Evolutionary conservation across 495 filamentous ascomycete genomes (phyloP).

Genomic region (Neohortaea acidophila): DNA sequence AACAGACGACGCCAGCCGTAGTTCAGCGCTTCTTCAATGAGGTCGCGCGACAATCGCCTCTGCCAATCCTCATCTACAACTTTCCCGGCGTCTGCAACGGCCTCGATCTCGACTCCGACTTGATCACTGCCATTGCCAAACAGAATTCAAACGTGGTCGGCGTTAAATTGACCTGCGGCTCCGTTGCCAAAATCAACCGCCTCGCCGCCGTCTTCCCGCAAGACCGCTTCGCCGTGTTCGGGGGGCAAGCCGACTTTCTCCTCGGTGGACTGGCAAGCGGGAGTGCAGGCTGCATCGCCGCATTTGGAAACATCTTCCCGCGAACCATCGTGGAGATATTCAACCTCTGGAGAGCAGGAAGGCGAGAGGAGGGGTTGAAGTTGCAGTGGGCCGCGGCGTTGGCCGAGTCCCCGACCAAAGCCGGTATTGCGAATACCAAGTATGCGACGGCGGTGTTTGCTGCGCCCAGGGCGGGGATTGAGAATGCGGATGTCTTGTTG

Average conservation of each 20-base stretch:
- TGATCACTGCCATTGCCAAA: conserved; percentile 37
- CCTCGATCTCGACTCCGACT: conserved; percentile 48
- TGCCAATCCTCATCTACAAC: conserved; percentile 52
- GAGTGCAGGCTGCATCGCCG: conserved; percentile 46
- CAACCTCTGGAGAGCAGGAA: conserved; percentile 34
- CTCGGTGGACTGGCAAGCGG: conserved; percentile 44
- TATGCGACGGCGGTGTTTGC: conserved; percentile 44
- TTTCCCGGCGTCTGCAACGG: conserved; percentile 58
- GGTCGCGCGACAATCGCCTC: conserved; percentile 33
- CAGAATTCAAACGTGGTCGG: conserved; percentile 40
- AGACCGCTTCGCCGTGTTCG: conserved; percentile 45
- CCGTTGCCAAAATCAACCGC: conserved; percentile 47
- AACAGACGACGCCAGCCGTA: conserved; percentile 39
- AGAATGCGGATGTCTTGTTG: conserved; percentile 35
- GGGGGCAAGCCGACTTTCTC: conserved; percentile 54
- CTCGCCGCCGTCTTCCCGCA: conserved; percentile 37
- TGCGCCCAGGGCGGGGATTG: conserved; percentile 38
- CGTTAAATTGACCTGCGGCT: conserved; percentile 53
- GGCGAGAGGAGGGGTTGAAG: conserved; percentile 35
- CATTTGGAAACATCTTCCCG: conserved; percentile 51
- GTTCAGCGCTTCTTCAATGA: conserved; percentile 45
- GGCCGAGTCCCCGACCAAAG: conserved; percentile 41
- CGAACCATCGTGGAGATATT: conserved; percentile 38
- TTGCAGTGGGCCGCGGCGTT: conserved; percentile 37
- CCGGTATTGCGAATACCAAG: conserved; percentile 46